Percentiles rank a stretch among this genome's conserved stretches.
Evolutionary conservation across 305 asterid species (phyloP).

Genomic region (Coffea humblotiana): DNA sequence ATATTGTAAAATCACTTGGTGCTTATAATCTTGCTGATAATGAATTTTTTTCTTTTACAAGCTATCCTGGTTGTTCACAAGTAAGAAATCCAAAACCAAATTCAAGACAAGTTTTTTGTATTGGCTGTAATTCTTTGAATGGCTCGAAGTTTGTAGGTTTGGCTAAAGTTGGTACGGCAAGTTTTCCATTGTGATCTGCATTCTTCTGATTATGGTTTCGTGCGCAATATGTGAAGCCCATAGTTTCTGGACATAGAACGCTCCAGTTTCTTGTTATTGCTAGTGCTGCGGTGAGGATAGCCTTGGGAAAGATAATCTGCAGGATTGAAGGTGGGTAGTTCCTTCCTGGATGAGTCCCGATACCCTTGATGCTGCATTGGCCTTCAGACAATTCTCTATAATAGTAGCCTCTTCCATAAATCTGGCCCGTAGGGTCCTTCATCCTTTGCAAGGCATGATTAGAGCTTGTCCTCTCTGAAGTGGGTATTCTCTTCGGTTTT

Average conservation of each 20-base stretch:
- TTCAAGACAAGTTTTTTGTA: background rate
- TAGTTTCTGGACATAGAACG: constrained; percentile 2
- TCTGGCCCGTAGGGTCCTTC: too few relatives aligned
- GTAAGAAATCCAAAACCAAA: background rate
- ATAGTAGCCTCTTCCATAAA: too few relatives aligned
- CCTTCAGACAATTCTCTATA: too few relatives aligned
- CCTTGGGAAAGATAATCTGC: constrained; percentile 46
- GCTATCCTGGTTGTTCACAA: background rate
- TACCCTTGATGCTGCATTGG: too few relatives aligned
- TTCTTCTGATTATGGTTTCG: background rate
- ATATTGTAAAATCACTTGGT: background rate
- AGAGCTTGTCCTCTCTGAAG: too few relatives aligned
- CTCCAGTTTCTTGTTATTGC: constrained; percentile 11
- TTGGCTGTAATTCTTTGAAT: background rate
- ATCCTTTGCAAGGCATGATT: too few relatives aligned
- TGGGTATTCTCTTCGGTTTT: too few relatives aligned
- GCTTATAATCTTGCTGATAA: background rate
- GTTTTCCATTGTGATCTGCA: background rate
- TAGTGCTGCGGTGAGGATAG: constrained; percentile 36
- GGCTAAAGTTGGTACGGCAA: background rate
- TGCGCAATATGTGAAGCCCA: background rate
- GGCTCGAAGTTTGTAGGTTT: background rate
- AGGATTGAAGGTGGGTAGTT: constrained; percentile 21
- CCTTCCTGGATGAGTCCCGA: too few relatives aligned
- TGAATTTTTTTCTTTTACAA: too few relatives aligned